These are phyloP conservation scores for Pythium phragmitis DNA, from an alignment of 352 stramenopile genomes.

Conservation along the genomic window DNA sequence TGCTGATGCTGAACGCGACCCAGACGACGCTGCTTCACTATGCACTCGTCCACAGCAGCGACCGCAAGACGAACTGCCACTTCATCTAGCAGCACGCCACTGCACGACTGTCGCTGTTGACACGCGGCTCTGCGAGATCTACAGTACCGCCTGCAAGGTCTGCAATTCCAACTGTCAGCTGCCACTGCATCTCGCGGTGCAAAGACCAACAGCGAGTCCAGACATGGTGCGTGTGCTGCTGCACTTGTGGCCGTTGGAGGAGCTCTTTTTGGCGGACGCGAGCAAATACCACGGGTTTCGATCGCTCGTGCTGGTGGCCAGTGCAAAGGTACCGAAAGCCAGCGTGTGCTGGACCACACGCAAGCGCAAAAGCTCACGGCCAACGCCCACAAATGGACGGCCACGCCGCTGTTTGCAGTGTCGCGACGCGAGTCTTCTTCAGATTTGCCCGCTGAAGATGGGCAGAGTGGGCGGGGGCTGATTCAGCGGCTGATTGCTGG, in stretches of 20 bases:
- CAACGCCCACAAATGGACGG: slow-evolving; percentile 7
- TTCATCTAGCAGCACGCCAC: slow-evolving; percentile 44
- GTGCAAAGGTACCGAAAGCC: slow-evolving; percentile 29
- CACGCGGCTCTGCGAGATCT: slow-evolving; percentile 30
- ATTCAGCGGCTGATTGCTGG: slow-evolving; percentile 5
- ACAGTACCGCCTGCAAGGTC: slow-evolving; percentile 35
- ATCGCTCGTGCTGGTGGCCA: slow-evolving; percentile 48
- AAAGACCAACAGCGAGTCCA: slow-evolving; percentile 21
- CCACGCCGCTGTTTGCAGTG: slow-evolving; percentile 56
- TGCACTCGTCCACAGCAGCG: slow-evolving; percentile 10
- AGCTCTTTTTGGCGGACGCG: slow-evolving; percentile 24
- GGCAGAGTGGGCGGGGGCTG: slow-evolving; percentile 16
- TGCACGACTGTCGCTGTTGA: slow-evolving; percentile 1
- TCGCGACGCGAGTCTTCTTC: slow-evolving; percentile 6
- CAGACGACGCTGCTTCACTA: slow-evolving; percentile 63
- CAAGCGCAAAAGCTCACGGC: slow-evolving; percentile 24
- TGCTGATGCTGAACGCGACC: slow-evolving; percentile 28
- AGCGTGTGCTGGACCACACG: slow-evolving; percentile 41
- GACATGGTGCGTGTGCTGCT: slow-evolving; percentile 33
- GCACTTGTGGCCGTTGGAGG: slow-evolving; percentile 28
- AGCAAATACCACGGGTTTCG: slow-evolving; percentile 40
- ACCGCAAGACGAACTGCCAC: slow-evolving; percentile 39
- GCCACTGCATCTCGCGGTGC: slow-evolving; percentile 54
- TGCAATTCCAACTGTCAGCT: slow-evolving; percentile 45
- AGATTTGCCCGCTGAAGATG: slow-evolving; percentile 4